Percentiles rank a stretch among this genome's conserved stretches.
Evolutionary conservation across 169 alveolate genomes (phyloP).

Genomic region (Eimeria brunetti): DNA sequence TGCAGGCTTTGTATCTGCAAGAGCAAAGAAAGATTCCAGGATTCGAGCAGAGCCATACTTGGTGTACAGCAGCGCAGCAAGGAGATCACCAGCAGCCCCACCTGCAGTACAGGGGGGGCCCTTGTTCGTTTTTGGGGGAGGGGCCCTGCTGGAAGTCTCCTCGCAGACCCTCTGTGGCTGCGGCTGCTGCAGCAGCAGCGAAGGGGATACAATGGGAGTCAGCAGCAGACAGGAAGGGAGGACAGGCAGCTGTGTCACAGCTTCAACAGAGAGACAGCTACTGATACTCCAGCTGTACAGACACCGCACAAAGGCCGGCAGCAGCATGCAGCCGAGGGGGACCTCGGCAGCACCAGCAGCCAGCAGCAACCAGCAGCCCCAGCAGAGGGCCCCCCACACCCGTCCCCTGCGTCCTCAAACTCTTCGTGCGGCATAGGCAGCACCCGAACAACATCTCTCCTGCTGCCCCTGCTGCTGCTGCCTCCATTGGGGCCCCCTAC

Average conservation of each 20-base stretch:
- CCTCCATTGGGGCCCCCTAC: not conserved
- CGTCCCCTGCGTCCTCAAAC: not conserved
- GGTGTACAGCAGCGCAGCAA: conserved; percentile 53
- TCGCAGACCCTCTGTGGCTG: not conserved
- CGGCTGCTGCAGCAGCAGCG: not conserved
- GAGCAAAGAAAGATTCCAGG: conserved; percentile 4
- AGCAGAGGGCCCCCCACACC: not conserved
- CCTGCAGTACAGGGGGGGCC: not conserved
- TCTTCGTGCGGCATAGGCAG: conserved; percentile 33
- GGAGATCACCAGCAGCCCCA: not conserved
- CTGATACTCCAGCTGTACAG: conserved; percentile 48
- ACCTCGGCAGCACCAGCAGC: conserved; percentile 38
- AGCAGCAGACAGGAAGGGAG: conserved; percentile 50
- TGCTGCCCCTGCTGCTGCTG: conserved; percentile 27
- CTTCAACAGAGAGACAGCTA: conserved; percentile 23
- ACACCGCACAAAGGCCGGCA: conserved; percentile 56
- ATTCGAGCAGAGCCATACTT: not conserved
- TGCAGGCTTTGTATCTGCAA: not conserved
- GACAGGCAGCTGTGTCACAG: conserved; percentile 18
- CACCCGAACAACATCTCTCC: conserved; percentile 6
- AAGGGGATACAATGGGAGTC: conserved; percentile 43
- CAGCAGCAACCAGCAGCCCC: conserved; percentile 9
- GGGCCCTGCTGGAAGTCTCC: not conserved
- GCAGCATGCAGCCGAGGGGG: conserved; percentile 70
- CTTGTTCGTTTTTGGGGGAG: not conserved